A percentile compares a stretch with the other conserved stretches of the same genome.
Evolutionary conservation across 1,284 basidiomycete species (phyloP).

Genomic region (Anthracocystis panici-leucophaei): DNA sequence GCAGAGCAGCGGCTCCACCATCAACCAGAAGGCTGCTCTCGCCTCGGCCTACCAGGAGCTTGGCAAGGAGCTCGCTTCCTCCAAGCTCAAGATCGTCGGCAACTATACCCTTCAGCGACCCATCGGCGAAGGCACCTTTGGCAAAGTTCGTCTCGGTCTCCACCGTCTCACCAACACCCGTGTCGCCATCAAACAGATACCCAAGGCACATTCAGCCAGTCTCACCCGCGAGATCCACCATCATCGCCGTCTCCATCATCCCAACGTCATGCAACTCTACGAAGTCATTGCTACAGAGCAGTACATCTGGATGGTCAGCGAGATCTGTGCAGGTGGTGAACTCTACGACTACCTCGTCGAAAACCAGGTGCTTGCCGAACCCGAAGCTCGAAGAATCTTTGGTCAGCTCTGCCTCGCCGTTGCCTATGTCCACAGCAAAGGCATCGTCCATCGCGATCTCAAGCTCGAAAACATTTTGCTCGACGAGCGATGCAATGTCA

Average conservation of each 20-base stretch:
- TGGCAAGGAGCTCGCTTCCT: constrained; percentile 89
- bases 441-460: constrained; percentile 71
- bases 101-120: constrained; percentile 94
- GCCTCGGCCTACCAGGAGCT: constrained; percentile 96
- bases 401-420: constrained; percentile 71
- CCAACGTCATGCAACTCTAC: constrained; percentile 92
- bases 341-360: constrained; percentile 72
- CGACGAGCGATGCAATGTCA: constrained; percentile 71
- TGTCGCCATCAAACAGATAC: constrained; percentile 95
- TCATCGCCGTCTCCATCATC: constrained; percentile 94
- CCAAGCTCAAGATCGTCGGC: constrained; percentile 88
- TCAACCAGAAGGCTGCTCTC: constrained; percentile 71
- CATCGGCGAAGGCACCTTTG: constrained; percentile 93
- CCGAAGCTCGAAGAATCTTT: constrained; percentile 69
- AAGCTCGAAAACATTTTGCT: constrained; percentile 74
- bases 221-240: constrained; percentile 98
- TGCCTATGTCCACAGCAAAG: constrained; percentile 70
- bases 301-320: constrained; percentile 95
- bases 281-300: constrained; percentile 97
- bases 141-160: constrained; percentile 90
- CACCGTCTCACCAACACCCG: constrained; percentile 80
- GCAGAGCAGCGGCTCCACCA: constrained; percentile 37
- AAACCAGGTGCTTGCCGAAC: constrained; percentile 65
- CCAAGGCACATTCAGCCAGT: constrained; percentile 80
- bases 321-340: constrained; percentile 90